Percentiles rank a stretch among this genome's conserved stretches.
Conservation (phyloP, 2,329 filamentous ascomycete genomes). For the Passalora sequoiae region DNA sequence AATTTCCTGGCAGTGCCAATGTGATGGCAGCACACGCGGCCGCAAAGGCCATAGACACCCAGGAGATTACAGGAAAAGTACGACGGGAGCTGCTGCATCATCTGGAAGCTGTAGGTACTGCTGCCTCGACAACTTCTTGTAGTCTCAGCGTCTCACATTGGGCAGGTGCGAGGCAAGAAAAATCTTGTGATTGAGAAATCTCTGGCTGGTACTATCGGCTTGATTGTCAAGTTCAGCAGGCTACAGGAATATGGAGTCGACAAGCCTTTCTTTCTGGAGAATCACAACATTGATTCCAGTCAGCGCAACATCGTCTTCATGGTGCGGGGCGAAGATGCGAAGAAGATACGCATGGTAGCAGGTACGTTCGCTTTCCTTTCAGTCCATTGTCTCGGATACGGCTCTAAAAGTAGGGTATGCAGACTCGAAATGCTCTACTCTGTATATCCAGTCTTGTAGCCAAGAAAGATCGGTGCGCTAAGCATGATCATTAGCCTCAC, state of each 20-base stretch:
- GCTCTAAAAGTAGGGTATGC: constrained; percentile 59
- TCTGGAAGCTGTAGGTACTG: constrained; percentile 81
- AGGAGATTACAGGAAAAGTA: constrained; percentile 73
- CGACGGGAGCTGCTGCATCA: constrained; percentile 84
- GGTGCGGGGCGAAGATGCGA: constrained; percentile 80
- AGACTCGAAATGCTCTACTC: constrained; percentile 47
- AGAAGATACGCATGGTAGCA: constrained; percentile 78
- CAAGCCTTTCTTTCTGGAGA: constrained; percentile 95
- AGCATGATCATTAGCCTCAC: constrained; percentile 23
- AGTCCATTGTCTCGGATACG: constrained; percentile 23
- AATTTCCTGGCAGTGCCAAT: too few species aligned
- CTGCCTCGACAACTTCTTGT: constrained; percentile 29
- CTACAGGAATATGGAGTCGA: constrained; percentile 97
- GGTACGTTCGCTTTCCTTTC: constrained; percentile 52
- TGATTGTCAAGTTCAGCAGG: constrained; percentile 91
- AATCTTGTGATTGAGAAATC: constrained; percentile 90
- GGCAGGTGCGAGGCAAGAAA: constrained; percentile 94
- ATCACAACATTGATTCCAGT: constrained; percentile 87
- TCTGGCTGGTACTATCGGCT: constrained; percentile 80
- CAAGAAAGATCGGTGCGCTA: constrained; percentile 26
- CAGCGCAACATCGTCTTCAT: constrained; percentile 95
- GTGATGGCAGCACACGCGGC: constrained; percentile 38
- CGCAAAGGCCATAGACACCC: constrained; percentile 67
- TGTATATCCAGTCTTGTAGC: constrained; percentile 44
- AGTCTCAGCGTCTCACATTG: constrained; percentile 7